Conservation (phyloP, 345 rosid species). For the Hibiscus syriacus region DNA sequence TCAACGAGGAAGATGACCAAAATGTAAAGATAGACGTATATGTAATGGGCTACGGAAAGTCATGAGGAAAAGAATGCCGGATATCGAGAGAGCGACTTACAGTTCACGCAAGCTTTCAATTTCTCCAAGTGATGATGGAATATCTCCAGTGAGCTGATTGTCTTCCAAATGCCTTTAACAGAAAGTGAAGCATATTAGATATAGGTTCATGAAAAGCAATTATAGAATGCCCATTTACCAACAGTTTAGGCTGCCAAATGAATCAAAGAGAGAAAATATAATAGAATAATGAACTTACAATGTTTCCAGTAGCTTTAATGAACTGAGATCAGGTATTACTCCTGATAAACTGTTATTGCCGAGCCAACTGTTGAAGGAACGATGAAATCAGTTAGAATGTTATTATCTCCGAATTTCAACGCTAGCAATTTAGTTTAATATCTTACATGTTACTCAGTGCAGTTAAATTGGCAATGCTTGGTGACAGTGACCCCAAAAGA, state of each 20-base stretch:
- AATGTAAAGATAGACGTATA: neutral
- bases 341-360: constrained; percentile 72
- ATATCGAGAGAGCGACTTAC: constrained; percentile 39
- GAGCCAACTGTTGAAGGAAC: constrained; percentile 48
- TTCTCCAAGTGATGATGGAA: constrained; percentile 55
- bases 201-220: neutral
- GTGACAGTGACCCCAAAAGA: constrained; percentile 63
- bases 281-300: constrained; percentile 39
- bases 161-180: constrained; percentile 69
- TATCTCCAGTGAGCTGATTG: constrained; percentile 54
- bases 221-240: neutral
- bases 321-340: constrained; percentile 58
- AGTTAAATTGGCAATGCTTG: constrained; percentile 48
- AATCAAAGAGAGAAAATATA: neutral
- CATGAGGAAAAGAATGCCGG: constrained; percentile 1
- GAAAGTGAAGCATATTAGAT: constrained; percentile 14
- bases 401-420: neutral
- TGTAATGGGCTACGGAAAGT: neutral
- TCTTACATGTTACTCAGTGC: constrained; percentile 75
- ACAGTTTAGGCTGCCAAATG: neutral
- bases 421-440: constrained; percentile 7
- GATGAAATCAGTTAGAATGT: constrained; percentile 12
- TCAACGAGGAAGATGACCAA: neutral
- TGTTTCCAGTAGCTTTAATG: constrained; percentile 44
- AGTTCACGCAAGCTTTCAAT: constrained; percentile 49